phyloP scores from a whole-genome alignment of 805 yeast genomes.

The Candida maesae region DNA sequence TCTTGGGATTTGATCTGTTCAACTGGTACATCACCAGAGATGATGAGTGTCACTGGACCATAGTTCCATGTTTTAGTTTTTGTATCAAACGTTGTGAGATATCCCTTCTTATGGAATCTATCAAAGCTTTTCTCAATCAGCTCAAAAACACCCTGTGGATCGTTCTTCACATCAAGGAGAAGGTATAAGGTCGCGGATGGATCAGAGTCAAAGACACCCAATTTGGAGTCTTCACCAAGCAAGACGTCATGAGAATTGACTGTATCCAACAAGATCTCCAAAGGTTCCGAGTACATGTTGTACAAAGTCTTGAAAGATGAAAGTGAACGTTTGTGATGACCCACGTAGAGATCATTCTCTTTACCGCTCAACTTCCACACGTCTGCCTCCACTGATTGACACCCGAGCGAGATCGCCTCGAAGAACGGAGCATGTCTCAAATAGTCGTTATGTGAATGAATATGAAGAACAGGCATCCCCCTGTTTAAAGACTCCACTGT shows the following conservation, averaged over 20 bases:
- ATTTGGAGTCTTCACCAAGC: slow-evolving; percentile 1
- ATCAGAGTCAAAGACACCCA: slow-evolving; percentile 30
- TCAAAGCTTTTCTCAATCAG: slow-evolving; percentile 42
- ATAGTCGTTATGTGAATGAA: slow-evolving; percentile 72
- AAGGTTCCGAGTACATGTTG: slow-evolving; percentile 49
- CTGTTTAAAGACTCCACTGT: slow-evolving; percentile 9
- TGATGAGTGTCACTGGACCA: slow-evolving; percentile 59
- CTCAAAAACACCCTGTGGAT: slow-evolving; percentile 40
- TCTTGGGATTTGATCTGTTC: slow-evolving; percentile 28
- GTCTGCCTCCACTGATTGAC: slow-evolving; percentile 63
- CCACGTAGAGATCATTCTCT: slow-evolving; percentile 47
- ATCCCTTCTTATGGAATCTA: slow-evolving; percentile 44
- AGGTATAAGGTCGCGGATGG: slow-evolving; percentile 52
- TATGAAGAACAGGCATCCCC: slow-evolving; percentile 25
- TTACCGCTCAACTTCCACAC: slow-evolving; percentile 41
- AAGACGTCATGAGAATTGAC: slow-evolving; percentile 32
- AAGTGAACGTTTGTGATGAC: slow-evolving; percentile 52
- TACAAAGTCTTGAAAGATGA: slow-evolving; percentile 41
- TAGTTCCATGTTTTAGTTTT: slow-evolving; percentile 30
- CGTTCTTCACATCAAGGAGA: slow-evolving; percentile 64
- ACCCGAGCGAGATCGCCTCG: slow-evolving; percentile 51
- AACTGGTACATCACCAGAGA: slow-evolving; percentile 63
- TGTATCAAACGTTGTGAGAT: slow-evolving; percentile 46
- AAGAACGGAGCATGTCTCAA: slow-evolving; percentile 56
- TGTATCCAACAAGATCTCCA: slow-evolving; percentile 42